Conservation (phyloP, 2,329 filamentous ascomycete species). For the Fusarium protoensiforme region DNA sequence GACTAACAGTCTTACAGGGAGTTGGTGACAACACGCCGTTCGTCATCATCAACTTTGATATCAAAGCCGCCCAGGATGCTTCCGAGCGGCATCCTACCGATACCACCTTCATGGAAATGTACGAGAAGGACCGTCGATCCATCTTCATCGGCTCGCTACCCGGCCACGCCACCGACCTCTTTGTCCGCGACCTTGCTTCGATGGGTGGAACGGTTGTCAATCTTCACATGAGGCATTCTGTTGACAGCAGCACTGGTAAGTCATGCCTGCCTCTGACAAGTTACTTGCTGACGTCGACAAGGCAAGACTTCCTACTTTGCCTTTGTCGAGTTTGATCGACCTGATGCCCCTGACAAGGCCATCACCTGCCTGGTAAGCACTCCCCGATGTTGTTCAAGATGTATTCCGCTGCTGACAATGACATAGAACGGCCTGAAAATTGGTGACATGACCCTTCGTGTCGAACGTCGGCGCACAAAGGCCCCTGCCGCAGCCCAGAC, state of each 20-base stretch:
- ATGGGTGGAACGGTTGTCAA: constrained; percentile 51
- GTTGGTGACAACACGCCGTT: not conserved
- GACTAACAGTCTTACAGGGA: not conserved
- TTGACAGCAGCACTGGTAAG: constrained; percentile 20
- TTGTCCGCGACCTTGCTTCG: constrained; percentile 52
- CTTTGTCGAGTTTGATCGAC: constrained; percentile 54
- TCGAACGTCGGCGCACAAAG: constrained; percentile 51
- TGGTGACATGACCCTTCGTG: constrained; percentile 48
- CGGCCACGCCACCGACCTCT: constrained; percentile 46
- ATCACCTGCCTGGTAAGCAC: constrained; percentile 52
- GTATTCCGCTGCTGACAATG: not conserved
- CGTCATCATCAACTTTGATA: constrained; percentile 17
- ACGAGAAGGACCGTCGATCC: constrained; percentile 58
- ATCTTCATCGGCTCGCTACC: constrained; percentile 61
- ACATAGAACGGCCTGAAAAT: constrained; percentile 48
- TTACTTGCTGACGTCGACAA: constrained; percentile 23
- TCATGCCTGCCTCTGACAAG: not conserved
- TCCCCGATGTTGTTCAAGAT: not conserved
- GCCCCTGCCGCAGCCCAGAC: not conserved
- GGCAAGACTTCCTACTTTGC: constrained; percentile 44
- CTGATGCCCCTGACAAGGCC: constrained; percentile 51
- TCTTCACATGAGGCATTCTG: constrained; percentile 11
- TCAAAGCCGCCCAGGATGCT: constrained; percentile 14
- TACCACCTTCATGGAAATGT: constrained; percentile 41
- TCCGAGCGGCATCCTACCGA: constrained; percentile 12